Conservation (phyloP, 192 early-diverging fungal species). For the Dimargaris cristalligena region DNA sequence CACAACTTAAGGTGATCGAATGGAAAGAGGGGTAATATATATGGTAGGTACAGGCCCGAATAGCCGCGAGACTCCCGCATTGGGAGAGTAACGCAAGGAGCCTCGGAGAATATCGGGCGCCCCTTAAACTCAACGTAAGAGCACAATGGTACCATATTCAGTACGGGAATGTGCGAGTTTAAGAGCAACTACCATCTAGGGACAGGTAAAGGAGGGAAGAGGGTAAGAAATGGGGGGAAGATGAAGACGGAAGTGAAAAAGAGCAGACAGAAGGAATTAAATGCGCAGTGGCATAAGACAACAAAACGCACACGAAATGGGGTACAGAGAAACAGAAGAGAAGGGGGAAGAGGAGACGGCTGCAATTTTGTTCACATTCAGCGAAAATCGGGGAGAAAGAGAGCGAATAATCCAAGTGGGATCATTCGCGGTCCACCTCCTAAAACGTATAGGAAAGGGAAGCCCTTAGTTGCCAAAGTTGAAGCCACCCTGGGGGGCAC, state of each 20-base stretch:
- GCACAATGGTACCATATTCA: no score
- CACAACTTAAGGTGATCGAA: no score
- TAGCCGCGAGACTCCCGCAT: no score
- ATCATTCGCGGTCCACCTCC: conserved; percentile 1
- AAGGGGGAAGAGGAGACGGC: background rate
- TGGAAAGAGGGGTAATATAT: no score
- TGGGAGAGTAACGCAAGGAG: no score
- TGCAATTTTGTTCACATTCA: conserved; percentile 7
- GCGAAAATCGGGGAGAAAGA: conserved; percentile 1
- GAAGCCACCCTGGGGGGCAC: conserved; percentile 64
- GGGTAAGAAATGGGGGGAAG: conserved; percentile 2
- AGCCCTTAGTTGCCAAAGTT: conserved; percentile 38
- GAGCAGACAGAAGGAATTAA: background rate
- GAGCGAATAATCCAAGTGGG: background rate
- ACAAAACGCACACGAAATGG: background rate
- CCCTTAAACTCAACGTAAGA: no score
- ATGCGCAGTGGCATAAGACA: no score
- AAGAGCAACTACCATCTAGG: no score
- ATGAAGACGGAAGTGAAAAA: conserved; percentile 2
- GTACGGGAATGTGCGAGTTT: conserved; percentile 10
- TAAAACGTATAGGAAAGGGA: background rate
- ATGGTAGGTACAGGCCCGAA: no score
- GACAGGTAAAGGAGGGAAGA: conserved; percentile 5
- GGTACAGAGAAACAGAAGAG: background rate
- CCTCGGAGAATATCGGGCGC: no score